phyloP scores from a whole-genome alignment of 768 basidiomycete genomes.

The Ramaria rubella region DNA sequence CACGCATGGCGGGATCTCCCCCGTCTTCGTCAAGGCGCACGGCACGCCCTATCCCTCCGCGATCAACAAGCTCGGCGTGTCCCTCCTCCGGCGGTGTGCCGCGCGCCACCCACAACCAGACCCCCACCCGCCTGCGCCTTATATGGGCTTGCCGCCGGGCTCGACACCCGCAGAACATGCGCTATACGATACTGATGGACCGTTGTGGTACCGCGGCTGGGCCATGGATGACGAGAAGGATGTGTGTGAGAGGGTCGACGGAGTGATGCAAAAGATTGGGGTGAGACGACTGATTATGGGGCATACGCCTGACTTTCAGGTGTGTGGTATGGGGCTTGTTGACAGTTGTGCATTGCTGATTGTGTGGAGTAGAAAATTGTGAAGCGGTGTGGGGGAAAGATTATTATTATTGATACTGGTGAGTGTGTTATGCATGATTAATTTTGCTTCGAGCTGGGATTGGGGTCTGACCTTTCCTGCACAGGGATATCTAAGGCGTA shows the following conservation, averaged over 20 bases:
- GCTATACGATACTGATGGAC: slow-evolving; percentile 73
- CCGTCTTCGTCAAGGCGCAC: slow-evolving; percentile 50
- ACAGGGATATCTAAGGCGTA: slow-evolving; percentile 95
- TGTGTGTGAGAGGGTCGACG: slow-evolving; percentile 62
- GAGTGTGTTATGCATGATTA: slow-evolving; percentile 10
- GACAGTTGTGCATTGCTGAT: not conserved
- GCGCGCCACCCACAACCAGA: slow-evolving; percentile 52
- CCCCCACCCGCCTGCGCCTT: slow-evolving; percentile 77
- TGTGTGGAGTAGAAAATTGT: slow-evolving; percentile 56
- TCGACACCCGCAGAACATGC: slow-evolving; percentile 60
- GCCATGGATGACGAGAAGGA: slow-evolving; percentile 68
- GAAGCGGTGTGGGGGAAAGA: slow-evolving; percentile 81
- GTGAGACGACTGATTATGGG: slow-evolving; percentile 92
- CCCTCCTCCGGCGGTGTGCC: slow-evolving; percentile 68
- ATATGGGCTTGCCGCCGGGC: slow-evolving; percentile 52
- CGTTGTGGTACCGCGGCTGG: slow-evolving; percentile 94
- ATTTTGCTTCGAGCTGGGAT: no score
- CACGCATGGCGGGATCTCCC: slow-evolving; percentile 87
- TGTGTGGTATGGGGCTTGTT: slow-evolving; percentile 23
- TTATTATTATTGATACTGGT: slow-evolving; percentile 96
- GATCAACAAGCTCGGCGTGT: slow-evolving; percentile 70
- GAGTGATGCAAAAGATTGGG: slow-evolving; percentile 65
- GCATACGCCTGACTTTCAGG: slow-evolving; percentile 87
- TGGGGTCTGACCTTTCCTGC: no score
- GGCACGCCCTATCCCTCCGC: slow-evolving; percentile 76